These are phyloP conservation scores for Botrytis pseudocinerea DNA, from an alignment of 2,329 filamentous ascomycete species.

Conservation along the genomic window DNA sequence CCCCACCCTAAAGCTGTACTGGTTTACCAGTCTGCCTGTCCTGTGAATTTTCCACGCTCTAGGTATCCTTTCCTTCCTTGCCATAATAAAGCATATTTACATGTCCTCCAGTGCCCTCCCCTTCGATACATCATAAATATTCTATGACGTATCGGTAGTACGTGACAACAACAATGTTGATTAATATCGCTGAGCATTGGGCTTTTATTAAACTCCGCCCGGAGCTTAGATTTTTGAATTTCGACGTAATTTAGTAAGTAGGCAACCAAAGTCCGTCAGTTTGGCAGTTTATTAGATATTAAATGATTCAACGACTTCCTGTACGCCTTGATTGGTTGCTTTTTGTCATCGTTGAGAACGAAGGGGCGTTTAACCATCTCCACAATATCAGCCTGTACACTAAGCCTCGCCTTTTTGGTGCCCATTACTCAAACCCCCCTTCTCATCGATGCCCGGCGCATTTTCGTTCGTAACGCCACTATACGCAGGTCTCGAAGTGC, in stretches of 20 bases:
- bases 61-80: not conserved
- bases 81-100: not conserved
- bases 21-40: not conserved
- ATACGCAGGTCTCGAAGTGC: constrained; percentile 64
- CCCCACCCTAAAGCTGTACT: not conserved
- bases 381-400: constrained; percentile 5
- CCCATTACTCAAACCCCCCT: constrained; percentile 23
- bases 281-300: not conserved
- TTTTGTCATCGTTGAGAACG: not conserved
- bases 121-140: not conserved
- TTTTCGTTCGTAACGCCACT: constrained; percentile 64
- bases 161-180: not conserved
- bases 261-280: not conserved
- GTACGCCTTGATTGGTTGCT: not conserved
- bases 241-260: not conserved
- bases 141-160: not conserved
- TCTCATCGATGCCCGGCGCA: constrained; percentile 45
- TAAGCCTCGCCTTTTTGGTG: constrained; percentile 9
- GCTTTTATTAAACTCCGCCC: not conserved
- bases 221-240: not conserved
- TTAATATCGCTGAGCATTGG: not conserved
- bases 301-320: not conserved
- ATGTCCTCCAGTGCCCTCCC: not conserved
- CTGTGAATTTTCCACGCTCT: not conserved
- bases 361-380: no score